Conservation (phyloP, 164 flowering plant genomes). For the Malania oleifera region DNA sequence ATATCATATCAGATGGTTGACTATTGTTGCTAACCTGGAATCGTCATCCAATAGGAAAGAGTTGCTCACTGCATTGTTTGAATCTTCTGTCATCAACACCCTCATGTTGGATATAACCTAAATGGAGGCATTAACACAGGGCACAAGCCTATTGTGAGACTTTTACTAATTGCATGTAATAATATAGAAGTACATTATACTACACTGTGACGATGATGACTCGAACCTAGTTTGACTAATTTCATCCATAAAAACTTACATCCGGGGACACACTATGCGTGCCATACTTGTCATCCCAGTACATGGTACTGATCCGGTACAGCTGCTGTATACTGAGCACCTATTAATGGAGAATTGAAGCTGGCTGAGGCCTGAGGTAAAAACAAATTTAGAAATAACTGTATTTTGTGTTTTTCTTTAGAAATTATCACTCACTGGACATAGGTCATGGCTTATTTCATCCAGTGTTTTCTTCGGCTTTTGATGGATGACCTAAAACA, state of each 20-base stretch:
- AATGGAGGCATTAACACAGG: neutral
- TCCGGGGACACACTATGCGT: slow-evolving; percentile 89
- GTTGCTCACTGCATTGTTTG: slow-evolving; percentile 49
- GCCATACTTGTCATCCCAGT: slow-evolving; percentile 99
- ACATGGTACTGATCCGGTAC: slow-evolving; percentile 97
- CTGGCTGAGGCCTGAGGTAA: slow-evolving; percentile 9
- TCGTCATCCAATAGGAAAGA: slow-evolving; percentile 54
- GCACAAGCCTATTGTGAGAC: slow-evolving; percentile 12
- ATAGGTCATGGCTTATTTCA: slow-evolving; percentile 89
- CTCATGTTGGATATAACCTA: slow-evolving; percentile 54
- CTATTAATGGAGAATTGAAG: slow-evolving; percentile 30
- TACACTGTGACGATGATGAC: slow-evolving; percentile 13
- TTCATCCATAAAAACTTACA: slow-evolving; percentile 59
- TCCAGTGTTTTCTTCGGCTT: slow-evolving; percentile 93
- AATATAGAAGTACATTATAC: neutral
- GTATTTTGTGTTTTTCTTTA: neutral
- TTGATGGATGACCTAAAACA: slow-evolving; percentile 83
- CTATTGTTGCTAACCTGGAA: slow-evolving; percentile 32
- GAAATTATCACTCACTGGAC: slow-evolving; percentile 62
- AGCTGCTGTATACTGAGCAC: slow-evolving; percentile 97
- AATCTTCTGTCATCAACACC: slow-evolving; percentile 54
- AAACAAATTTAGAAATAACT: neutral
- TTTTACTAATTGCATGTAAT: neutral
- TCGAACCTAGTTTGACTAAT: slow-evolving; percentile 30
- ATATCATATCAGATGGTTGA: neutral